A percentile compares a stretch with the other conserved stretches of the same genome.
phyloP scores from a whole-genome alignment of 2,329 filamentous ascomycete species.

The Ophiostoma tasmaniense region DNA sequence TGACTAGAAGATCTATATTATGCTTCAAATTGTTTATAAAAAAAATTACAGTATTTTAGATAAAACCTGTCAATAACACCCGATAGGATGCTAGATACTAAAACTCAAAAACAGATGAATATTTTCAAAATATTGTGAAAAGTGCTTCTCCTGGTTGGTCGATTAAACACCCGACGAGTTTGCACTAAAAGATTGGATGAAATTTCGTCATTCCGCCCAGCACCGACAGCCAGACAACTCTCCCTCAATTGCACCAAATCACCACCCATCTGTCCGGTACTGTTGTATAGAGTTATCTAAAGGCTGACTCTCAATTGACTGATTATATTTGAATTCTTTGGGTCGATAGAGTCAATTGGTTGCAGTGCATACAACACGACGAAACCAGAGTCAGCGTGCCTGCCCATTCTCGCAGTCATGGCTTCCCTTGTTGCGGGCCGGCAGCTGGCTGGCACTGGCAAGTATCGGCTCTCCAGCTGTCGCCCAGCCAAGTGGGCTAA shows the following conservation, averaged over 20 bases:
- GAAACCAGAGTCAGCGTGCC: no score
- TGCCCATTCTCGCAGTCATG: not conserved
- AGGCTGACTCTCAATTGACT: not conserved
- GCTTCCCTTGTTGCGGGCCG: not conserved
- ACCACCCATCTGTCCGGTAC: not conserved
- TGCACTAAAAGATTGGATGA: not conserved
- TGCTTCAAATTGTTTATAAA: no score
- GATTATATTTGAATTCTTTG: not conserved
- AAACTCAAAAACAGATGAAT: no score
- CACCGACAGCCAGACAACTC: not conserved
- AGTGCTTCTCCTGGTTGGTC: no score
- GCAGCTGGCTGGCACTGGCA: slow-evolving; percentile 7
- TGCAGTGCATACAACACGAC: not conserved
- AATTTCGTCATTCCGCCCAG: not conserved
- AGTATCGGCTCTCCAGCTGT: not conserved
- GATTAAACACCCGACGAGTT: no score
- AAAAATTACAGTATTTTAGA: no score
- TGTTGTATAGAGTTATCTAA: not conserved
- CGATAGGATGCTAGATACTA: no score
- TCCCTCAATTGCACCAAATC: not conserved
- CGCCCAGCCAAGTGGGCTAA: not conserved
- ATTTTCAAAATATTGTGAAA: no score
- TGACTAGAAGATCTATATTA: no score
- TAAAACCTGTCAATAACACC: no score
- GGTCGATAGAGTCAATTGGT: not conserved